These are phyloP conservation scores for Metarhizium anisopliae DNA, from an alignment of 2,329 filamentous ascomycete genomes.

Conservation along the genomic window DNA sequence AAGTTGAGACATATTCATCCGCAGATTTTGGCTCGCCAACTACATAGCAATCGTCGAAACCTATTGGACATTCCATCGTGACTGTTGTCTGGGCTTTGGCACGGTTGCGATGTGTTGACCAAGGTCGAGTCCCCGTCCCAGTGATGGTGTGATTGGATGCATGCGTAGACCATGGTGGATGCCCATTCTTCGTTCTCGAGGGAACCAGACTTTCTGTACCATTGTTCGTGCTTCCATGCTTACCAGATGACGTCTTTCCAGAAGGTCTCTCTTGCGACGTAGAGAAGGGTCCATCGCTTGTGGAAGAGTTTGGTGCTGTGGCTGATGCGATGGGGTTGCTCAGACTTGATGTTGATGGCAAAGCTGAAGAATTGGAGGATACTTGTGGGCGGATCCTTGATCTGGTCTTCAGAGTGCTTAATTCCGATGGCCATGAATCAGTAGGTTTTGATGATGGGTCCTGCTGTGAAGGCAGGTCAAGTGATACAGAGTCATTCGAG, in stretches of 20 bases:
- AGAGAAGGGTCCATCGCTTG: too few species aligned
- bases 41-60: not conserved
- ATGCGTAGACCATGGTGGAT: too few species aligned
- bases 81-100: not conserved
- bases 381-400: too few species aligned
- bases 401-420: too few species aligned
- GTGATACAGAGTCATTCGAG: not conserved
- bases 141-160: not conserved
- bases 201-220: too few species aligned
- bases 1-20: slow-evolving; percentile 1
- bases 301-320: too few species aligned
- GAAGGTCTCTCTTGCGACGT: too few species aligned
- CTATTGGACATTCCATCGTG: slow-evolving; percentile 3
- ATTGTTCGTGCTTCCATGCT: too few species aligned
- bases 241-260: not conserved
- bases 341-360: too few species aligned
- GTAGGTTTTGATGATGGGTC: not conserved
- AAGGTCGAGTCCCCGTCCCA: not conserved
- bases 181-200: too few species aligned
- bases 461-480: not conserved
- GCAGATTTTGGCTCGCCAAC: not conserved
- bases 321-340: too few species aligned
- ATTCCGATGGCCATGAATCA: not conserved
- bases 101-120: not conserved
- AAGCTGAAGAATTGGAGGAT: too few species aligned